A percentile compares a stretch with the other conserved stretches of the same genome.
These are phyloP conservation scores for Melanopsichium pennsylvanicum DNA, from an alignment of 1,284 basidiomycete genomes.

Conservation along the genomic window DNA sequence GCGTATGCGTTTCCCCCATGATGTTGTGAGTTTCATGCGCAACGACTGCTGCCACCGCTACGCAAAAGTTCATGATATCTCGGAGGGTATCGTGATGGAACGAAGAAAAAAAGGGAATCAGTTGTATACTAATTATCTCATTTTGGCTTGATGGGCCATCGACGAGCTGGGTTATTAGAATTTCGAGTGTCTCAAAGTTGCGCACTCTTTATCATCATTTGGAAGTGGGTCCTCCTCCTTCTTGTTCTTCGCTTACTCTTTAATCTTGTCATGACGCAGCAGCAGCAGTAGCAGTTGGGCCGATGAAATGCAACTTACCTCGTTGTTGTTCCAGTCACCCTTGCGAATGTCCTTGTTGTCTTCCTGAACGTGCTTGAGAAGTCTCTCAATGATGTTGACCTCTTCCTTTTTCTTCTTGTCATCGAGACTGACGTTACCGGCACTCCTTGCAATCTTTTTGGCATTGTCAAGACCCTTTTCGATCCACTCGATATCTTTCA, in stretches of 20 bases:
- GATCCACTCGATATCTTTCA: constrained; percentile 99
- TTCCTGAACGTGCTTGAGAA: constrained; percentile 79
- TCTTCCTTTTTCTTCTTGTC: constrained; percentile 98
- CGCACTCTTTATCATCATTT: constrained; percentile 79
- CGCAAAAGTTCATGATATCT: too few relatives aligned
- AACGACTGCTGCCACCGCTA: constrained; percentile 4
- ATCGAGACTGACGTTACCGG: constrained; percentile 80
- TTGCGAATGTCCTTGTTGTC: constrained; percentile 93
- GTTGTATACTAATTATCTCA: constrained; percentile 59
- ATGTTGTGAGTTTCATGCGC: too few relatives aligned
- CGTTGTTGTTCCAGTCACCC: constrained; percentile 93
- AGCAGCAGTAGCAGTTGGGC: constrained; percentile 1
- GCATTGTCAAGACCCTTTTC: constrained; percentile 83
- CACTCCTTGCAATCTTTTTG: constrained; percentile 56
- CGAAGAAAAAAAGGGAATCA: too few relatives aligned
- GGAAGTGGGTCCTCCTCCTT: too few relatives aligned
- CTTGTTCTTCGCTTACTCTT: too few relatives aligned
- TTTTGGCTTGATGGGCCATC: constrained; percentile 71
- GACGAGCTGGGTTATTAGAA: constrained; percentile 74
- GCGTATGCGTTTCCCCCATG: too few relatives aligned
- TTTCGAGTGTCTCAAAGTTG: constrained; percentile 72
- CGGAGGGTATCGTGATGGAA: too few relatives aligned
- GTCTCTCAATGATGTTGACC: constrained; percentile 82
- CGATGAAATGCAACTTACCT: constrained; percentile 73
- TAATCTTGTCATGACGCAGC: neutral